Evolutionary conservation across 2,329 filamentous ascomycete species (phyloP).

Genomic region (Cladosporium sp.): DNA sequence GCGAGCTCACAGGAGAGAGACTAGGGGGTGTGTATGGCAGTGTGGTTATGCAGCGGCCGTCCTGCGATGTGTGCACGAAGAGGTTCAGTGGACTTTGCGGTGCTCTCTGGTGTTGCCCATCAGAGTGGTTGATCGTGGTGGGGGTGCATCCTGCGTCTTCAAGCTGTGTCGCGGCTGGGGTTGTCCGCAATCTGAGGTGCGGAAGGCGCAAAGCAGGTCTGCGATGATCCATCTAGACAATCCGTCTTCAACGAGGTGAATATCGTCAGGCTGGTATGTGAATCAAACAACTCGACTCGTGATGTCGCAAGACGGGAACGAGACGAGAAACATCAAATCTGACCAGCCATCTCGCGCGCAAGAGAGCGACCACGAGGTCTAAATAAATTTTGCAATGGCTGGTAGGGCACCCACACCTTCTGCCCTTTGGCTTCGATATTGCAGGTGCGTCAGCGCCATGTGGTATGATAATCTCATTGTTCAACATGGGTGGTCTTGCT

Average conservation of each 20-base stretch:
- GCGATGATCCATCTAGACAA: background rate
- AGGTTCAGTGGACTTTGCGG: background rate
- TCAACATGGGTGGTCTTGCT: background rate
- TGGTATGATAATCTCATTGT: background rate
- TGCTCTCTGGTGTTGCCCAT: background rate
- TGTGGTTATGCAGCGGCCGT: background rate
- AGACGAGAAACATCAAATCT: background rate
- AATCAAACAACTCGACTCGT: background rate
- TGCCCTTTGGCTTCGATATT: slow-evolving; percentile 1
- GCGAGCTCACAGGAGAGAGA: background rate
- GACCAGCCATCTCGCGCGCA: slow-evolving; percentile 10
- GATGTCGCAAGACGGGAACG: background rate
- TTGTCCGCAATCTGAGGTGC: background rate
- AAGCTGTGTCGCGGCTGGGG: background rate
- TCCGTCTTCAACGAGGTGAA: background rate
- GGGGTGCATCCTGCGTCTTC: background rate
- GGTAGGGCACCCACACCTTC: background rate
- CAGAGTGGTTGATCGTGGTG: background rate
- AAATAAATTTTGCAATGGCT: slow-evolving; percentile 8
- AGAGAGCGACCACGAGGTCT: background rate
- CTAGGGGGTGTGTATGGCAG: background rate
- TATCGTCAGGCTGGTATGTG: background rate
- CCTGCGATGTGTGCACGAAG: background rate
- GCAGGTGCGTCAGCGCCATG: slow-evolving; percentile 5
- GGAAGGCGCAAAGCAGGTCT: background rate